Evolutionary conservation across 2,329 filamentous ascomycete genomes (phyloP).

Genomic region (Thyridium curvatum): DNA sequence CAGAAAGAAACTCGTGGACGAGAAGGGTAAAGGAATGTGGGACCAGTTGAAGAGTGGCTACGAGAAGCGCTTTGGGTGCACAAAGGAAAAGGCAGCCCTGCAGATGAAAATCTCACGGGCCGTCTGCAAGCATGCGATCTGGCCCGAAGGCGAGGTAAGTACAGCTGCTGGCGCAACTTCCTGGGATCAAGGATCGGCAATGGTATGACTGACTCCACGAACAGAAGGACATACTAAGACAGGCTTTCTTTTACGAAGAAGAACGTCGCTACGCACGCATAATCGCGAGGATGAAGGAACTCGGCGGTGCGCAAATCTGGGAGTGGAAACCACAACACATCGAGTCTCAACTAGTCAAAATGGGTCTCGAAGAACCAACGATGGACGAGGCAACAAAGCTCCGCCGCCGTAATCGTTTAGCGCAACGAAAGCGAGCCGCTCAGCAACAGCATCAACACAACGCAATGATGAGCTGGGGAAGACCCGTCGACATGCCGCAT

Average conservation of each 20-base stretch:
- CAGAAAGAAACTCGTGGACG: slow-evolving; percentile 35
- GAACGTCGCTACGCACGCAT: slow-evolving; percentile 35
- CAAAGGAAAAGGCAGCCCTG: slow-evolving; percentile 39
- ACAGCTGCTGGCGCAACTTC: neutral
- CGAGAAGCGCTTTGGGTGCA: slow-evolving; percentile 8
- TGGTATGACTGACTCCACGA: neutral
- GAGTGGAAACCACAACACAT: slow-evolving; percentile 44
- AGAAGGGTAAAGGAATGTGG: slow-evolving; percentile 55
- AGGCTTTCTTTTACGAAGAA: slow-evolving; percentile 34
- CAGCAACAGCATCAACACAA: slow-evolving; percentile 1
- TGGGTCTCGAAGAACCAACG: slow-evolving; percentile 39
- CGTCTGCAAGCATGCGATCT: slow-evolving; percentile 40
- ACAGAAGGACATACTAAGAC: slow-evolving; percentile 32
- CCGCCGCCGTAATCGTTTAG: slow-evolving; percentile 34
- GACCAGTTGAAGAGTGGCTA: slow-evolving; percentile 42
- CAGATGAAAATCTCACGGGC: slow-evolving; percentile 52
- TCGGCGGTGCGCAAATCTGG: slow-evolving; percentile 43
- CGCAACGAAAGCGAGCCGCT: slow-evolving; percentile 7
- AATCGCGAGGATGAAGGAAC: slow-evolving; percentile 37
- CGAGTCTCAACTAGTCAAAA: slow-evolving; percentile 41
- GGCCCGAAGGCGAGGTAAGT: slow-evolving; percentile 45
- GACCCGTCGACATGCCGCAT: neutral
- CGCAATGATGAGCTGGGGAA: neutral
- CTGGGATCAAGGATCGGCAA: neutral
- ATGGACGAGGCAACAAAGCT: slow-evolving; percentile 30